Evolutionary conservation across 1,284 basidiomycete genomes (phyloP), one percentile per base, ranked within the genome.

Genomic region (Cystobasidiaceae sp.): DNA sequence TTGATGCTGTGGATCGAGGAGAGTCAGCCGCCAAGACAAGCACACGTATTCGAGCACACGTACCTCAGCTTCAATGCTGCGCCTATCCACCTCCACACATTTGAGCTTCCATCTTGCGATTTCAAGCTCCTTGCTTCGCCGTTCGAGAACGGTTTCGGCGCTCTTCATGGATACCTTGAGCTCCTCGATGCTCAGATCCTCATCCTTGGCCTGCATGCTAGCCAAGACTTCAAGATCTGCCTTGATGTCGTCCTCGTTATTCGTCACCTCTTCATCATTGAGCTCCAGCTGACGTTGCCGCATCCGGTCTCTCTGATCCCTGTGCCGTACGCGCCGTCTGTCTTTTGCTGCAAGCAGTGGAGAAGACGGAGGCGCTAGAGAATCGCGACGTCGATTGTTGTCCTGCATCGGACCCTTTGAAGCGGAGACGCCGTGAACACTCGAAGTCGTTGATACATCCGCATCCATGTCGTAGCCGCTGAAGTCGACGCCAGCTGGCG

Each of bases 31-130:
- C 11, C n/a, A 17, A 19, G 11, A 3, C 44, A 6, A 30, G n/a
- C n/a, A n/a, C n/a, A n/a, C n/a, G n/a, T n/a, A n/a, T n/a, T 17
- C 4, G 8, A 28, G 21, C 4, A 23, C 19, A 1, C 60, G 51
- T 27, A 62, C 60, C 61, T 64, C 61, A 9, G 41, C 19, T 27
- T 64, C 46, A 13, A 55, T 64, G 27, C 34, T 50, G 21, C 43
- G 43, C 27, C 60, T 43, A 19, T 67, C 66, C 11, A 63, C 60
- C 34, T 67, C 66, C 17, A 63, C 66, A 32, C 66, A 67, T 46
- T 63, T 61, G 19, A 67, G 28, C 15, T 61, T 51, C 66, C 66
- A 67, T 17, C 28, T 37, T 8, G 66, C 66, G 23, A 67, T 63
- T 34, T 67, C 66, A 4, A 67, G 54, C 46, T 67, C 66, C 48